Evolutionary conservation across 495 filamentous ascomycete species (phyloP).

Genomic region (Cryomyces antarcticus): DNA sequence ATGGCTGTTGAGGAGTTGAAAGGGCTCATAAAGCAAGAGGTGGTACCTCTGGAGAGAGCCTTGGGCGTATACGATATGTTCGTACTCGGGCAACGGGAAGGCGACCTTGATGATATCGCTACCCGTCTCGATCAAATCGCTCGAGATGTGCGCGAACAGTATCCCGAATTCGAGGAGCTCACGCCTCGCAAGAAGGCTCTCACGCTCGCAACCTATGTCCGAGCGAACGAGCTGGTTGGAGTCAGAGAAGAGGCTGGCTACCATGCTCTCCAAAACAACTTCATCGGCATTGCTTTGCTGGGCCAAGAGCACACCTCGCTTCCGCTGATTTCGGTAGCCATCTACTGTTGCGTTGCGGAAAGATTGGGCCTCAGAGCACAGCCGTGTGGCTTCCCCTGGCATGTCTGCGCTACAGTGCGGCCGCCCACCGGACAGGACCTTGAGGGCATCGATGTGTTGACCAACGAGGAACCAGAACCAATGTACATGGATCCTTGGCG

Average conservation of each 20-base stretch:
- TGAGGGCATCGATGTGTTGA: constrained; percentile 27
- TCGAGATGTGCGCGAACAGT: constrained; percentile 24
- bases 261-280: constrained; percentile 62
- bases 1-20: constrained; percentile 62
- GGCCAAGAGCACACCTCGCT: constrained; percentile 46
- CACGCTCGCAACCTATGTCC: constrained; percentile 44
- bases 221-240: constrained; percentile 43
- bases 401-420: constrained; percentile 55
- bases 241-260: constrained; percentile 43
- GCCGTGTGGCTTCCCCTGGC: constrained; percentile 57
- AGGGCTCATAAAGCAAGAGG: constrained; percentile 28
- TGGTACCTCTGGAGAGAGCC: constrained; percentile 47
- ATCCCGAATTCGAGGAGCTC: constrained; percentile 28
- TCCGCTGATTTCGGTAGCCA: constrained; percentile 57
- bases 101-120: constrained; percentile 55
- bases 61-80: constrained; percentile 78
- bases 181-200: constrained; percentile 45
- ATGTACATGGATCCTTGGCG: constrained; percentile 80
- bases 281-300: constrained; percentile 50
- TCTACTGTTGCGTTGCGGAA: constrained; percentile 46
- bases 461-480: constrained; percentile 18
- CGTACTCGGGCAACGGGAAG: constrained; percentile 44
- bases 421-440: constrained; percentile 37
- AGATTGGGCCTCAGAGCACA: constrained; percentile 47
- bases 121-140: constrained; percentile 43